Evolutionary conservation across 208 protist species (phyloP).

Genomic region (Wallacemonas collosoma): DNA sequence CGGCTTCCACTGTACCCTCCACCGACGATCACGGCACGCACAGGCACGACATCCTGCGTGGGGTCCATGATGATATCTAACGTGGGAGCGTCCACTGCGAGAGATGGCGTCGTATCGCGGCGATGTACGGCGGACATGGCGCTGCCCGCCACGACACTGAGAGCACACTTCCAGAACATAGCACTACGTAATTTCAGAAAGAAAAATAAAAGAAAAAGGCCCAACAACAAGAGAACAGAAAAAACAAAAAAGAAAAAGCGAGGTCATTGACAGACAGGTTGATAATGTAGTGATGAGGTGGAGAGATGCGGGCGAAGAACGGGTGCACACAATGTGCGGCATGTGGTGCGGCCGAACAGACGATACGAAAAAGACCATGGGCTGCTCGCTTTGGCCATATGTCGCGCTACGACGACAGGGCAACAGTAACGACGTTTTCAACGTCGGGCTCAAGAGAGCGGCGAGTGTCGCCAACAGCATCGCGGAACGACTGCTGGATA

Average conservation of each 20-base stretch:
- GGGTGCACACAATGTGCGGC: too few relatives aligned
- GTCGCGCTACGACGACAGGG: too few relatives aligned
- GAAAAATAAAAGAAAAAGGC: slow-evolving; percentile 22
- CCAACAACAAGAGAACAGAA: neutral
- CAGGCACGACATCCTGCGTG: slow-evolving; percentile 67
- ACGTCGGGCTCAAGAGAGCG: too few relatives aligned
- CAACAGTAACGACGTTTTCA: too few relatives aligned
- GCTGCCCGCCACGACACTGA: slow-evolving; percentile 38
- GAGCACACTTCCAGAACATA: slow-evolving; percentile 64
- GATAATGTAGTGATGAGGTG: too few relatives aligned
- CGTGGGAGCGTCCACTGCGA: slow-evolving; percentile 60
- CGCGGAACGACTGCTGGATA: too few relatives aligned
- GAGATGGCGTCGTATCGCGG: slow-evolving; percentile 27
- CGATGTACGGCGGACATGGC: slow-evolving; percentile 39
- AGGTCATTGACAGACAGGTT: too few relatives aligned
- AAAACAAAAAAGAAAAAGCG: neutral
- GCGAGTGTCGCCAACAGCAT: too few relatives aligned
- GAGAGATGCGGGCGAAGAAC: too few relatives aligned
- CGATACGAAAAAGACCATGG: too few relatives aligned
- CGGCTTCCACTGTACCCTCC: slow-evolving; percentile 81
- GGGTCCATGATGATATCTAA: slow-evolving; percentile 81
- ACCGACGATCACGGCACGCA: slow-evolving; percentile 80
- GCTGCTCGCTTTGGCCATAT: too few relatives aligned
- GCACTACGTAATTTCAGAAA: neutral
- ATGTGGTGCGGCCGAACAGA: too few relatives aligned